Conservation (phyloP, 2,329 filamentous ascomycete species). For the Botryosphaeria dothidea region DNA sequence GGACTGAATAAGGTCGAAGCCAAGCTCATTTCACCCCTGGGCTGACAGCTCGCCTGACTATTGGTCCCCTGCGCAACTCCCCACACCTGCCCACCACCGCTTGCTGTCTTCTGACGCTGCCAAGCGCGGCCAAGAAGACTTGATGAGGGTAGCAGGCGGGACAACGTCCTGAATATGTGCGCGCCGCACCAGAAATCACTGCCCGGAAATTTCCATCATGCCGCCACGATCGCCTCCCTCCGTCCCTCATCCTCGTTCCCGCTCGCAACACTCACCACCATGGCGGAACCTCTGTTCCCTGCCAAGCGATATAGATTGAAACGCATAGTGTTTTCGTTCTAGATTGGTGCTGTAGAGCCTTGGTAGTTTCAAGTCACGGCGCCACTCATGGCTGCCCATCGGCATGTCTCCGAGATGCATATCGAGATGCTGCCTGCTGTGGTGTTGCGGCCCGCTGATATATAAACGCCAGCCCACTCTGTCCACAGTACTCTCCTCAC, state of each 20-base stretch:
- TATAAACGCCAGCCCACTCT: background rate
- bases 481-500: background rate
- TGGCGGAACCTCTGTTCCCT: background rate
- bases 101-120: slow-evolving; percentile 1
- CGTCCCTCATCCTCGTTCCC: background rate
- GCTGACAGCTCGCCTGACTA: background rate
- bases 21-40: background rate
- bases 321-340: background rate
- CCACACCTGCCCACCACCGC: background rate
- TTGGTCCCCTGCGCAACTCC: background rate
- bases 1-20: background rate
- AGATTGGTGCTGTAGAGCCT: background rate
- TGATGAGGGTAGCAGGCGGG: slow-evolving; percentile 1
- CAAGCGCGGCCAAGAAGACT: slow-evolving; percentile 11
- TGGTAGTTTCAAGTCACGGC: slow-evolving; percentile 10
- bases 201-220: slow-evolving; percentile 4
- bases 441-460: background rate
- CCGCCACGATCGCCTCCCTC: background rate
- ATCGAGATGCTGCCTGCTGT: background rate
- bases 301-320: slow-evolving; percentile 15
- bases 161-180: background rate
- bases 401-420: background rate
- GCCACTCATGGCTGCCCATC: background rate
- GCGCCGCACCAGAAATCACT: background rate
- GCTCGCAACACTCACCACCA: background rate